Percentiles rank a stretch among this genome's conserved stretches.
Evolutionary conservation across 2,329 filamentous ascomycete genomes (phyloP).

Genomic region (Tricladium varicosporioides): DNA sequence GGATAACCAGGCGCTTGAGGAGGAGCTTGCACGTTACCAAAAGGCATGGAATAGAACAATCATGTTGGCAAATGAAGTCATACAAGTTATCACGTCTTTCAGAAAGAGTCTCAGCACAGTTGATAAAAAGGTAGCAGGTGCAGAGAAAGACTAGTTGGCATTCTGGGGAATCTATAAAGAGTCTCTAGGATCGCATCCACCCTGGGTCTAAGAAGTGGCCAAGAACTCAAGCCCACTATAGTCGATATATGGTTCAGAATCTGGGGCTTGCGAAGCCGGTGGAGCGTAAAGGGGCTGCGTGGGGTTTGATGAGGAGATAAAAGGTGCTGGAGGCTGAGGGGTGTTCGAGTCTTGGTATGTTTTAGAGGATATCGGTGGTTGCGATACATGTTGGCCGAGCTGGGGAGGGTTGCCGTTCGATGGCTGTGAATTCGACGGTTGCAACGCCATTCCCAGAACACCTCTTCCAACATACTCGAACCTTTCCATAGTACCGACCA

Average conservation of each 20-base stretch:
- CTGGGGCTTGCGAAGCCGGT: neutral
- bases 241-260: neutral
- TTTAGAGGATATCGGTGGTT: neutral
- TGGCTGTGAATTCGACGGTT: neutral
- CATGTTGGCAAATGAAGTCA: neutral
- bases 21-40: neutral
- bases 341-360: neutral
- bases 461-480: neutral
- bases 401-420: neutral
- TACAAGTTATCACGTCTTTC: neutral
- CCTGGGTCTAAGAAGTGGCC: slow-evolving; percentile 13
- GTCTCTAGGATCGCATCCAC: slow-evolving; percentile 11
- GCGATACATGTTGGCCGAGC: neutral
- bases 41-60: neutral
- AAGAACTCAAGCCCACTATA: slow-evolving; percentile 13
- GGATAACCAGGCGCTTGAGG: slow-evolving; percentile 18
- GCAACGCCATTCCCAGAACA: neutral
- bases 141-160: slow-evolving; percentile 19
- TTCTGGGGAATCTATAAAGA: slow-evolving; percentile 21
- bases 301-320: neutral
- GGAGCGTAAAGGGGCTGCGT: neutral
- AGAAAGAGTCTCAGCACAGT: slow-evolving; percentile 10
- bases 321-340: neutral
- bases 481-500: neutral
- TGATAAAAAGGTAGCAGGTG: slow-evolving; percentile 9